These are phyloP conservation scores for Neonectria punicea DNA, from an alignment of 2,329 filamentous ascomycete species.

Conservation along the genomic window DNA sequence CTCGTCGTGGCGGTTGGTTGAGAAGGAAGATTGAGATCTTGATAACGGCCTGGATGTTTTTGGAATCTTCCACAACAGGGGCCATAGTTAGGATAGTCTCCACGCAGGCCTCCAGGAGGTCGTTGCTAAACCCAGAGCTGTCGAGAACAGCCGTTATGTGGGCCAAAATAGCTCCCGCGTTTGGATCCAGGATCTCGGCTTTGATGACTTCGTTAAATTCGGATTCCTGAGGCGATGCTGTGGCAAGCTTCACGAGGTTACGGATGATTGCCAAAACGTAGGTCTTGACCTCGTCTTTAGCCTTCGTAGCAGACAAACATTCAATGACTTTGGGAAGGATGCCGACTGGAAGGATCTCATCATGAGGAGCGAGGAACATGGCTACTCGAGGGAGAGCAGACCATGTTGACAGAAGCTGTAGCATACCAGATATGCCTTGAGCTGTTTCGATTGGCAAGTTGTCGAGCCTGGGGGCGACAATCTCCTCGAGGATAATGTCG, in stretches of 20 bases:
- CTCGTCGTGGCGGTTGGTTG: slow-evolving; percentile 83
- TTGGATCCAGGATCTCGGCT: slow-evolving; percentile 65
- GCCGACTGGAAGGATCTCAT: slow-evolving; percentile 60
- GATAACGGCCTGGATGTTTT: slow-evolving; percentile 80
- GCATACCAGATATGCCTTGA: slow-evolving; percentile 85
- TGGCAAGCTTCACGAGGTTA: slow-evolving; percentile 71
- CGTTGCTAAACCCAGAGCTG: slow-evolving; percentile 69
- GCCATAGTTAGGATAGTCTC: slow-evolving; percentile 82
- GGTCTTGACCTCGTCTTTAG: slow-evolving; percentile 87
- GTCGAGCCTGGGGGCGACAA: slow-evolving; percentile 80
- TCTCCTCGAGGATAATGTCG: slow-evolving; percentile 75
- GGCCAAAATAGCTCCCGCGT: slow-evolving; percentile 69
- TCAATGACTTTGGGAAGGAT: slow-evolving; percentile 78
- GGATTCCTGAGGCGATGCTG: slow-evolving; percentile 63
- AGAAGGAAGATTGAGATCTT: slow-evolving; percentile 84
- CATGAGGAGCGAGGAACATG: slow-evolving; percentile 67
- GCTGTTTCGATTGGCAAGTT: slow-evolving; percentile 87
- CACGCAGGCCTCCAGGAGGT: slow-evolving; percentile 82
- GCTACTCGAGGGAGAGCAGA: slow-evolving; percentile 73
- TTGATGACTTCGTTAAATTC: slow-evolving; percentile 68
- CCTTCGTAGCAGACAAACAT: slow-evolving; percentile 75
- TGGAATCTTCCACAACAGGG: slow-evolving; percentile 72
- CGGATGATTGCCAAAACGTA: slow-evolving; percentile 82
- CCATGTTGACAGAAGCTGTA: slow-evolving; percentile 86
- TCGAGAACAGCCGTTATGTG: slow-evolving; percentile 76